Conservation (phyloP, 73 alveolate genomes). For the Uronychia setigera region DNA sequence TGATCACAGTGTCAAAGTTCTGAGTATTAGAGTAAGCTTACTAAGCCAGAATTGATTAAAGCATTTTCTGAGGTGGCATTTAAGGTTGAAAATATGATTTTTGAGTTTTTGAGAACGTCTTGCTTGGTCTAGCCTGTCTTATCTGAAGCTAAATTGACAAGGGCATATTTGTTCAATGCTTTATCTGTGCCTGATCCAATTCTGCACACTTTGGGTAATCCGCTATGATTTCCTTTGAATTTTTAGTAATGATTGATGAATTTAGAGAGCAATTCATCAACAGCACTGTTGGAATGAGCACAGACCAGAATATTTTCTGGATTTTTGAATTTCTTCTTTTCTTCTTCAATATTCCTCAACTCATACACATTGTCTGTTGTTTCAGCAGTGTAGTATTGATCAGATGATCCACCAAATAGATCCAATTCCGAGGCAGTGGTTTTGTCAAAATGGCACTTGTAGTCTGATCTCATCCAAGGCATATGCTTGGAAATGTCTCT, state of each 20-base stretch:
- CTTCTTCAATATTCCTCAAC: background rate
- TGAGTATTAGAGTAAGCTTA: background rate
- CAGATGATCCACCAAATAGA: background rate
- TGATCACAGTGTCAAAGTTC: slow-evolving; percentile 70
- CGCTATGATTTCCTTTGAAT: too few species aligned
- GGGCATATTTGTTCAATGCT: background rate
- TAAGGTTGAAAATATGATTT: background rate
- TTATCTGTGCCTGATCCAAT: background rate
- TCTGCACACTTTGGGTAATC: background rate
- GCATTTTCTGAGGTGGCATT: background rate
- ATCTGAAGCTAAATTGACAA: background rate
- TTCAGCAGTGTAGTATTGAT: background rate
- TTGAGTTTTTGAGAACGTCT: background rate
- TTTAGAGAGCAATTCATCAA: slow-evolving; percentile 9
- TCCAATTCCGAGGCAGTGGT: background rate
- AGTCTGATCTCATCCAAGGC: background rate
- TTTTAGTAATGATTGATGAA: background rate
- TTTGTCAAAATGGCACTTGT: background rate
- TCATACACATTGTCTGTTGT: background rate
- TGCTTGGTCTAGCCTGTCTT: background rate
- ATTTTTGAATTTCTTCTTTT: too few species aligned
- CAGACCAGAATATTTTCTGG: slow-evolving; percentile 13
- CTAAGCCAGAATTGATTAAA: background rate
- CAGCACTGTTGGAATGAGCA: slow-evolving; percentile 20
- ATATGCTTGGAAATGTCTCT: background rate